Conservation (phyloP, 164 flowering plant species). For the Vitis vinifera region ASM3070453v1 NC_081808.1:7641501-7642000, state of each 20-base stretch:
- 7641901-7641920: background rate
- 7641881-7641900: slow-evolving; percentile 13
- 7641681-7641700: background rate
- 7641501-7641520: slow-evolving; percentile 5
- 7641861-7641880: slow-evolving; percentile 31
- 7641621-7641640: background rate
- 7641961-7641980: slow-evolving; percentile 9
- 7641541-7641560: slow-evolving; percentile 78
- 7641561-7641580: slow-evolving; percentile 97
- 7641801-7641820: slow-evolving; percentile 95
- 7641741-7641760: slow-evolving; percentile 67
- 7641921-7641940: background rate
- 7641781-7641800: slow-evolving; percentile 82
- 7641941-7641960: background rate
- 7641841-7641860: slow-evolving; percentile 40
- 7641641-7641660: background rate
- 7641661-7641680: background rate
- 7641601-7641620: slow-evolving; percentile 83
- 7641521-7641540: slow-evolving; percentile 43
- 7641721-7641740: slow-evolving; percentile 91
- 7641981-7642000: slow-evolving; percentile 7
- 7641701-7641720: slow-evolving; percentile 2
- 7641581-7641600: slow-evolving; percentile 98
- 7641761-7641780: slow-evolving; percentile 82
- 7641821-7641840: slow-evolving; percentile 94